These are phyloP conservation scores for Stagonosporopsis cucurbitacearum DNA, from an alignment of 2,329 filamentous ascomycete species.

Conservation along the genomic window DNA sequence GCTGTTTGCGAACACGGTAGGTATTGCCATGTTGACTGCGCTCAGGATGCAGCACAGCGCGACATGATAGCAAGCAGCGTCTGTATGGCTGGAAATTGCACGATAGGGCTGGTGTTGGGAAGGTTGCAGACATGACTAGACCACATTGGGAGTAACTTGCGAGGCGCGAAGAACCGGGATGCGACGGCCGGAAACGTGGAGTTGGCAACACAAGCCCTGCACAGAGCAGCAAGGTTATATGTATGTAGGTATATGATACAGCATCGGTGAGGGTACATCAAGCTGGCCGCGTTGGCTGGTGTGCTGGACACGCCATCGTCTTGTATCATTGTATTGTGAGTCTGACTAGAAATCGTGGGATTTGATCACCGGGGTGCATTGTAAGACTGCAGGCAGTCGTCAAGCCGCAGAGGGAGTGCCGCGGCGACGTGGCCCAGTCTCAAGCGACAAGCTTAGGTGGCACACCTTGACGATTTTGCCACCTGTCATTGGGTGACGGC, in stretches of 20 bases:
- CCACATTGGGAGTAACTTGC: conserved; percentile 19
- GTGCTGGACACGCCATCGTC: background rate
- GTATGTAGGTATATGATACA: no score
- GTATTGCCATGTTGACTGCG: conserved; percentile 4
- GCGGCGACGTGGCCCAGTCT: conserved; percentile 8
- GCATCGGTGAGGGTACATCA: conserved; percentile 6
- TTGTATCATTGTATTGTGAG: background rate
- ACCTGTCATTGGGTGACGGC: conserved; percentile 14
- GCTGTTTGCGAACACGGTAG: conserved; percentile 6
- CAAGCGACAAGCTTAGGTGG: conserved; percentile 9
- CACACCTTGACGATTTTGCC: conserved; percentile 12
- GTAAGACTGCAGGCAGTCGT: conserved; percentile 9
- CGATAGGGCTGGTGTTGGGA: conserved; percentile 33
- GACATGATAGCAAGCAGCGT: conserved; percentile 15
- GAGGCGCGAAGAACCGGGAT: conserved; percentile 19
- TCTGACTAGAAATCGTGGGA: background rate
- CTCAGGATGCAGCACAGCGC: conserved; percentile 5
- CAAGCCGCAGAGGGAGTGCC: conserved; percentile 1
- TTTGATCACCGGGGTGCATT: background rate
- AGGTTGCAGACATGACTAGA: conserved; percentile 2
- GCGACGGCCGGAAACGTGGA: conserved; percentile 10
- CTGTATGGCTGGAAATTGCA: conserved; percentile 22
- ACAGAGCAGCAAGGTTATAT: conserved; percentile 9
- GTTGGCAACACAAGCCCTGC: conserved; percentile 8
- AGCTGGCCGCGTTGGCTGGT: background rate